Conservation (phyloP, 257 asterid genomes). For the Ilex aquifolium region DNA sequence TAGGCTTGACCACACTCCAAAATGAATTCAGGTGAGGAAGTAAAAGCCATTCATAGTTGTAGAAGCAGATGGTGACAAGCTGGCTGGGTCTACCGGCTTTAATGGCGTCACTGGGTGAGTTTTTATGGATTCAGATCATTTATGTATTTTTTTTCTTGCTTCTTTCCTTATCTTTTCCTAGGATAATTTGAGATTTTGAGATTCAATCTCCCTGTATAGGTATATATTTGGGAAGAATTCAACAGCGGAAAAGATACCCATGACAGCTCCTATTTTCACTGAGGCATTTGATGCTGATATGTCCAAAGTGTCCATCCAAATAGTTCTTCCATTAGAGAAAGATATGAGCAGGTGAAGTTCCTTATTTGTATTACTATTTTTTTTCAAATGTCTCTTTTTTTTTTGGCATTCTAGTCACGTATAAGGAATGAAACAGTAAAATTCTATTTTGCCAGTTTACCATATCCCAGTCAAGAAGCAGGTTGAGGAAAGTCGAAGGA, state of each 20-base stretch:
- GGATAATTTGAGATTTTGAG: background rate
- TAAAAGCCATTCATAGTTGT: conserved; percentile 66
- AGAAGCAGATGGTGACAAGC: conserved; percentile 63
- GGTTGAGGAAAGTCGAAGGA: no score
- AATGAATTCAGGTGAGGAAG: conserved; percentile 54
- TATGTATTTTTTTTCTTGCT: background rate
- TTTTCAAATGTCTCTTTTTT: background rate
- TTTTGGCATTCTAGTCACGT: background rate
- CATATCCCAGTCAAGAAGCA: no score
- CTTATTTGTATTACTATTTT: background rate
- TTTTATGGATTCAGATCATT: background rate
- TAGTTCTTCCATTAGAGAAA: conserved; percentile 73
- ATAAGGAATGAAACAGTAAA: conserved; percentile 4
- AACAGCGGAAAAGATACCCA: conserved; percentile 67
- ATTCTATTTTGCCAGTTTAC: conserved; percentile 44
- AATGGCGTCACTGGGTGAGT: conserved; percentile 84
- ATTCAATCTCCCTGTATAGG: conserved; percentile 26
- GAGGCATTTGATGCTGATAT: conserved; percentile 46
- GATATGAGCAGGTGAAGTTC: conserved; percentile 58
- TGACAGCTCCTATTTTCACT: conserved; percentile 91
- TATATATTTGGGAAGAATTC: conserved; percentile 88
- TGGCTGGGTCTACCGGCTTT: conserved; percentile 74
- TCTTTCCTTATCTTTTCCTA: background rate
- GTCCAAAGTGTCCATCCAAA: conserved; percentile 67
- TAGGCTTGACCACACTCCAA: background rate